A percentile compares a stretch with the other conserved stretches of the same genome.
Conservation (phyloP, 1,139 yeast genomes). For the Yamadazyma epiphylla region DNA sequence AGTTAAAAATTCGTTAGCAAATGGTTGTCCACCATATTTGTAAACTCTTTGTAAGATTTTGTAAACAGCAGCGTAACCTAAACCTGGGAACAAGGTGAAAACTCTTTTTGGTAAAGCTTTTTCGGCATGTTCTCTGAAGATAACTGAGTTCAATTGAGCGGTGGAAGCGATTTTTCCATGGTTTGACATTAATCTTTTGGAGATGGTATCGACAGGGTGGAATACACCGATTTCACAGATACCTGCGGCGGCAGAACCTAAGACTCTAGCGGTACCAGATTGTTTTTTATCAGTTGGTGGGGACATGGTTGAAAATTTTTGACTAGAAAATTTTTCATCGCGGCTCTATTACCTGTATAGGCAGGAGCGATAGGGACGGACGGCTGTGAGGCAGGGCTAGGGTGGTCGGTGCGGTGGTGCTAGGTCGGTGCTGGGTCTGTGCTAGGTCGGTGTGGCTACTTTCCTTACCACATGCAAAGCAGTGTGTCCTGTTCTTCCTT, state of each 20-base stretch:
- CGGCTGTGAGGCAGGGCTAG: no score
- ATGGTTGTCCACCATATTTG: constrained; percentile 99
- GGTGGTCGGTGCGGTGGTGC: no score
- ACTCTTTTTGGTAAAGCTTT: constrained; percentile 69
- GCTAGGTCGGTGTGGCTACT: no score
- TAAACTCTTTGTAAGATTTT: constrained; percentile 95
- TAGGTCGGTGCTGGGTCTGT: no score
- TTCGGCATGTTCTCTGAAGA: constrained; percentile 78
- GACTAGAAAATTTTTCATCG: not conserved
- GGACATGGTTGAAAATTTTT: not conserved
- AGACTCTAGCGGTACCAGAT: constrained; percentile 83
- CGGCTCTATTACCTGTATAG: no score
- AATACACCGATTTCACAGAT: constrained; percentile 93
- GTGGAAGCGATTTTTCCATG: constrained; percentile 65
- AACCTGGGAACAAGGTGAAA: constrained; percentile 90
- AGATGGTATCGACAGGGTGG: constrained; percentile 98
- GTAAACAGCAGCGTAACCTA: constrained; percentile 97
- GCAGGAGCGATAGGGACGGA: no score
- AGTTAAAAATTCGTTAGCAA: constrained; percentile 88
- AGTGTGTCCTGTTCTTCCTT: no score
- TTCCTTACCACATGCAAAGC: no score
- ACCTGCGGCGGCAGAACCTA: constrained; percentile 98
- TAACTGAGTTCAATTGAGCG: constrained; percentile 73
- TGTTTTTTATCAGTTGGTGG: constrained; percentile 64
- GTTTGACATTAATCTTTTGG: constrained; percentile 97